phyloP scores from a whole-genome alignment of 768 basidiomycete genomes.

The Lactarius quietus region DNA sequence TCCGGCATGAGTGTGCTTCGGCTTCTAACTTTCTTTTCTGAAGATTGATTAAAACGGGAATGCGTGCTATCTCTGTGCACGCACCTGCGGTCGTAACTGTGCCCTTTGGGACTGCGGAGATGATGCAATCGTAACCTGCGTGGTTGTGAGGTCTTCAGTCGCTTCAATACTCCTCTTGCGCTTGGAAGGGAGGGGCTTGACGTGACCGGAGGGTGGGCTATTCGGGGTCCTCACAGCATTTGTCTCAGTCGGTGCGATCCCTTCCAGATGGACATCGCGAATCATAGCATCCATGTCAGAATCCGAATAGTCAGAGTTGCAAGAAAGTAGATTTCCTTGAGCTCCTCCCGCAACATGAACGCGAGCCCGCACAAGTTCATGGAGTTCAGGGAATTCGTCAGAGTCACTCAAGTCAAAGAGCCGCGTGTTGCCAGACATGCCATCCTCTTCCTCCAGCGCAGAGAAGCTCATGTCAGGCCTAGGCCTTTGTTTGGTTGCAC shows the following conservation, averaged over 20 bases:
- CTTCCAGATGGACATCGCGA: conserved; percentile 35
- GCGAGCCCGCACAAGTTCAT: conserved; percentile 34
- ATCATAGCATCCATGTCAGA: conserved; percentile 45
- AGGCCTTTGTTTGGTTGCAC: conserved; percentile 26
- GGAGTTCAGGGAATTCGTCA: conserved; percentile 36
- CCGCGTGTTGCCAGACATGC: background rate
- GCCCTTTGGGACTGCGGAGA: background rate
- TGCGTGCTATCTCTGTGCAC: background rate
- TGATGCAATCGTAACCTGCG: background rate
- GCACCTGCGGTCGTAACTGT: conserved; percentile 9
- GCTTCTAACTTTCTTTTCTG: background rate
- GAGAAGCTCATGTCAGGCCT: conserved; percentile 51
- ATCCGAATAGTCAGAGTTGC: conserved; percentile 41
- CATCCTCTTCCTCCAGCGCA: conserved; percentile 34
- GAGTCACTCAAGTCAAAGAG: conserved; percentile 17
- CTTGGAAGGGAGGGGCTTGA: background rate
- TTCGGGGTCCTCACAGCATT: background rate
- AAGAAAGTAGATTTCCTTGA: conserved; percentile 25
- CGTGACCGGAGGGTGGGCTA: background rate
- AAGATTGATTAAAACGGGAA: background rate
- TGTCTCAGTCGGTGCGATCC: conserved; percentile 13
- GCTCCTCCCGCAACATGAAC: conserved; percentile 23
- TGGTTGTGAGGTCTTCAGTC: background rate
- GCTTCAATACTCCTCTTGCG: background rate
- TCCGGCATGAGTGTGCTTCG: background rate